Base-by-base conservation (phyloP, 2,329 filamentous ascomycete species). In the Ascochyta clinopodiicola region DNA sequence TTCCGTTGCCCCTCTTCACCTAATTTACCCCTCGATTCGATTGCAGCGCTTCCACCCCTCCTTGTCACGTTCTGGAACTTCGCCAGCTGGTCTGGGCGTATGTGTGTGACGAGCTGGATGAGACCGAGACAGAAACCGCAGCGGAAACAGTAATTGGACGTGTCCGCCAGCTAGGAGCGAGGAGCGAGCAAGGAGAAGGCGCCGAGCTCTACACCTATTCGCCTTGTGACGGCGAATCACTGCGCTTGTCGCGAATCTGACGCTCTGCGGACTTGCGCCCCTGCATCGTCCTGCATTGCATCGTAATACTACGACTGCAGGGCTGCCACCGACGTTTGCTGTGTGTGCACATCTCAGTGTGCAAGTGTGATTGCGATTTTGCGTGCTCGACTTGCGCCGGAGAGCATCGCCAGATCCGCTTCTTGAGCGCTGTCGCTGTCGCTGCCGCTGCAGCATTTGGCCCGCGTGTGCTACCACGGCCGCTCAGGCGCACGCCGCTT, bases 31-130 rank as follows among this genome's bases (percentile, higher is more conserved):
- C 56, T 61, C 62, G 57, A 62, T 51, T 61, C 62, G 57, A 62
- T 51, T 46, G 8, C 40, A 17, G 9, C 31, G 13, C 54, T 27
- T 24, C 42, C 50, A 45, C 57, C 61, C 66, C 66, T 63, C 63
- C 59, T 61, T 59, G 62, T 65, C n/a, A 15, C 12, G 3, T 31
- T 62, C 63, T 24, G 40, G 31, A 56, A 32, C 22, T 15, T 34
- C 19, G 44, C 50, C 50, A 60, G 63, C 63, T 63, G 63, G 63
- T 55, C 63, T 63, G 63, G 60, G 66, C 66, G 32, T 35, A 62
- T 56, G 58, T 62, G 65, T 67, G 66, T 64, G 63, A 68, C 64
- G 61, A 64, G 64, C 51, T 66, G 64, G 56, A 68, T 64, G 63
- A 66, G 22, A 24, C 22, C 22, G 22, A 24, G 22, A 24, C 22